Evolutionary conservation across 106 monocot species (phyloP).

Genomic region (Dendrobium huoshanense): DNA sequence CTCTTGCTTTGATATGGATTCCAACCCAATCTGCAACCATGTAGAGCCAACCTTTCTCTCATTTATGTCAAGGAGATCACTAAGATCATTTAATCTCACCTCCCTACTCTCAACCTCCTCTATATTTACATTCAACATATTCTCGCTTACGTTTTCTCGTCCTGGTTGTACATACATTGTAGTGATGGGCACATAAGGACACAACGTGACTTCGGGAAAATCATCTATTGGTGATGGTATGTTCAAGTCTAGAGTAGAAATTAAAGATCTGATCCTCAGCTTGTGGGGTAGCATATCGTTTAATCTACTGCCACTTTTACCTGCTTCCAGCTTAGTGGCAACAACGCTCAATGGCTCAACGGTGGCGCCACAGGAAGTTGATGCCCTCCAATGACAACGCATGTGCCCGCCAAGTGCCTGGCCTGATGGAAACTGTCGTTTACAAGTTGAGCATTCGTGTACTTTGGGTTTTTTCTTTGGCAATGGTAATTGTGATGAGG

Average conservation of each 20-base stretch:
- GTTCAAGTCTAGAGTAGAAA: slow-evolving; percentile 36
- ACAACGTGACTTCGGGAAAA: slow-evolving; percentile 4
- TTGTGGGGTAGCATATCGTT: too few species aligned
- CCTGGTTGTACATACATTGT: slow-evolving; percentile 29
- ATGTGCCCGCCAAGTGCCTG: slow-evolving; percentile 74
- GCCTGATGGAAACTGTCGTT: slow-evolving; percentile 58
- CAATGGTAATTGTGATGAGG: not conserved
- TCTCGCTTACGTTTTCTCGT: slow-evolving; percentile 10
- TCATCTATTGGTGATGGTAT: slow-evolving; percentile 15
- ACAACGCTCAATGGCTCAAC: not conserved
- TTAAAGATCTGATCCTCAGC: not conserved
- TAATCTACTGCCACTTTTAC: too few species aligned
- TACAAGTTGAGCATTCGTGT: slow-evolving; percentile 71
- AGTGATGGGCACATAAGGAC: slow-evolving; percentile 20
- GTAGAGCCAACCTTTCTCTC: slow-evolving; percentile 25
- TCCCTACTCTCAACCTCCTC: slow-evolving; percentile 49
- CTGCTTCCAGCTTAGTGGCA: too few species aligned
- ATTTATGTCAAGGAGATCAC: slow-evolving; percentile 59
- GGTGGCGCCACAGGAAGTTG: not conserved
- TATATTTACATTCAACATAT: not conserved
- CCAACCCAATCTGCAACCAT: slow-evolving; percentile 54
- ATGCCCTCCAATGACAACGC: slow-evolving; percentile 59
- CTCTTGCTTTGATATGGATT: too few species aligned
- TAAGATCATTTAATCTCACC: slow-evolving; percentile 48
- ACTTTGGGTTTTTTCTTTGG: slow-evolving; percentile 57